Evolutionary conservation across 2,329 filamentous ascomycete genomes (phyloP).

Genomic region (Penicillium sp.): DNA sequence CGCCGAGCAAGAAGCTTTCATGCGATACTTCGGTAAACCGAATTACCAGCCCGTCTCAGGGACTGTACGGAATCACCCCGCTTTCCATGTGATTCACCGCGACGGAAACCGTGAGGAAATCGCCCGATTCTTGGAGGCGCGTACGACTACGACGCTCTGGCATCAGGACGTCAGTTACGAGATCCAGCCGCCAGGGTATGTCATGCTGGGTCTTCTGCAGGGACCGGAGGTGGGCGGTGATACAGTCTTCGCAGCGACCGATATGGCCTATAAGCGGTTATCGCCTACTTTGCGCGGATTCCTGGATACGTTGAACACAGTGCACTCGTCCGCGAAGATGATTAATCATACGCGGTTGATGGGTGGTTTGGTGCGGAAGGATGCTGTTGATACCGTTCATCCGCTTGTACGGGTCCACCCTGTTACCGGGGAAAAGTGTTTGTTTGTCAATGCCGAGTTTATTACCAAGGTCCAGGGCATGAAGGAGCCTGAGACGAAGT

Average conservation of each 20-base stretch:
- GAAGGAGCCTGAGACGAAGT: constrained; percentile 48
- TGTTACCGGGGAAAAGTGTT: constrained; percentile 49
- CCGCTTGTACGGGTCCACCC: constrained; percentile 50
- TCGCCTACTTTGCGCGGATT: constrained; percentile 51
- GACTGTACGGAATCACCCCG: constrained; percentile 41
- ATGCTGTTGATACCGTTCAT: constrained; percentile 46
- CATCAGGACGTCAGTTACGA: constrained; percentile 53
- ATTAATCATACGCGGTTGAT: constrained; percentile 43
- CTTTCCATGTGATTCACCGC: constrained; percentile 49
- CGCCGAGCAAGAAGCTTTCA: constrained; percentile 44
- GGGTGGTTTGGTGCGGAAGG: constrained; percentile 46
- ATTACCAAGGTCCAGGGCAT: constrained; percentile 49
- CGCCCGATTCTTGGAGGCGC: constrained; percentile 42
- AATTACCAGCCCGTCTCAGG: constrained; percentile 49
- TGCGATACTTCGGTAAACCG: constrained; percentile 47
- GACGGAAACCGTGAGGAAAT: constrained; percentile 48
- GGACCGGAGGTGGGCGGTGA: constrained; percentile 53
- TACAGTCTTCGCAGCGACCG: constrained; percentile 48
- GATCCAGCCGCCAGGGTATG: constrained; percentile 49
- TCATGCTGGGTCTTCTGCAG: constrained; percentile 50
- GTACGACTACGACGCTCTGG: constrained; percentile 50
- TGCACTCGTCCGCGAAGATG: constrained; percentile 47
- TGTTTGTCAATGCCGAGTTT: constrained; percentile 52
- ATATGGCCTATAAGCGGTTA: constrained; percentile 50
- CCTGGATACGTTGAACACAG: constrained; percentile 35